Conservation (phyloP, 2,329 filamentous ascomycete genomes). For the Fusarium multiceps region DNA sequence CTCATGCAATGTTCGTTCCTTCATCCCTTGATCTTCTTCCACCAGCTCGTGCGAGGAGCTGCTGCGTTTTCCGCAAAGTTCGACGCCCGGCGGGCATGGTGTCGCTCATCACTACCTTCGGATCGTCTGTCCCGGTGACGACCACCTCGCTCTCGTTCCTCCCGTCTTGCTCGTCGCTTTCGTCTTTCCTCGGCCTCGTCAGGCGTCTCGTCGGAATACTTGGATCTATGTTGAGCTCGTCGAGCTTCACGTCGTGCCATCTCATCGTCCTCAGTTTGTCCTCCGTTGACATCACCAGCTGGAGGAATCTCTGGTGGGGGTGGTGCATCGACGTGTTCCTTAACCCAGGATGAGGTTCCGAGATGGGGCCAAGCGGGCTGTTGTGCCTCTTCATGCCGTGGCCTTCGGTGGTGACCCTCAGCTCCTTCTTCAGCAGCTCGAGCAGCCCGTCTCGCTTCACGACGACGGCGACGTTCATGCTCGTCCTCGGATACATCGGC, state of each 20-base stretch:
- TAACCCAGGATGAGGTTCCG: conserved; percentile 74
- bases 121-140: conserved; percentile 49
- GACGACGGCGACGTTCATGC: conserved; percentile 62
- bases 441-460: conserved; percentile 62
- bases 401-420: conserved; percentile 51
- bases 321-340: conserved; percentile 71
- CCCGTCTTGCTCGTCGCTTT: conserved; percentile 57
- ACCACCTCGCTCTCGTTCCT: conserved; percentile 50
- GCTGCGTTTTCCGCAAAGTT: conserved; percentile 57
- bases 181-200: conserved; percentile 59
- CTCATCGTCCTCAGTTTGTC: conserved; percentile 56
- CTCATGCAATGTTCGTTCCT: conserved; percentile 41
- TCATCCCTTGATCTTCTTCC: conserved; percentile 64
- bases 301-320: conserved; percentile 62
- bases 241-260: conserved; percentile 63
- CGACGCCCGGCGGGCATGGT: conserved; percentile 55
- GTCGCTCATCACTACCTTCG: conserved; percentile 59
- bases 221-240: conserved; percentile 58
- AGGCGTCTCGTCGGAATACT: conserved; percentile 55
- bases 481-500: conserved; percentile 59
- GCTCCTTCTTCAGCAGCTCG: conserved; percentile 54
- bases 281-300: conserved; percentile 49
- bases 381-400: conserved; percentile 50
- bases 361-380: conserved; percentile 68
- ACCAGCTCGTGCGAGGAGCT: conserved; percentile 68